A percentile compares a stretch with the other conserved stretches of the same genome.
phyloP scores from a whole-genome alignment of 352 stramenopile genomes.

The Phytopythium vexans region DNA sequence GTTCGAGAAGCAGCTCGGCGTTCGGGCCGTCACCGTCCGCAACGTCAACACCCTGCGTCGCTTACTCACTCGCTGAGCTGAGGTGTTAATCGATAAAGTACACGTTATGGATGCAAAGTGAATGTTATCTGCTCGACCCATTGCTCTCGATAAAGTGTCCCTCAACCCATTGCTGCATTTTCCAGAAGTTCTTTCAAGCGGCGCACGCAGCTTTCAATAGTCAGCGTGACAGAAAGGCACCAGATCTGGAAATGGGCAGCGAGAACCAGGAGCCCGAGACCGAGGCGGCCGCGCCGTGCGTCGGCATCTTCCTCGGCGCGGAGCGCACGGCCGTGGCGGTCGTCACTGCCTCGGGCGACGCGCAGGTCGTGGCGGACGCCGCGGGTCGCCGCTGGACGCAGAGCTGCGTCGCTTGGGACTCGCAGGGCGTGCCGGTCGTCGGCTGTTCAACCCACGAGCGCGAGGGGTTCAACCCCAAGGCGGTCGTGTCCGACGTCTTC shows the following conservation, averaged over 20 bases:
- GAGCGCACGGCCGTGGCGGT: conserved; percentile 3
- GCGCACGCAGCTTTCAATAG: no score
- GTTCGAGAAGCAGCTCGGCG: conserved; percentile 28
- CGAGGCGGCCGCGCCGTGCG: not conserved
- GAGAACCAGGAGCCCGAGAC: no score
- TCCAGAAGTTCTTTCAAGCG: no score
- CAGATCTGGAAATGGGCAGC: no score
- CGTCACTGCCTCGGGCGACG: not conserved
- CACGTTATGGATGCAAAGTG: not conserved
- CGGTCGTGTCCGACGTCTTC: conserved; percentile 3
- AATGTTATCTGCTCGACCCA: no score
- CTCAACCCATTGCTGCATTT: no score
- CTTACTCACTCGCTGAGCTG: conserved; percentile 6
- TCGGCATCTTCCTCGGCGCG: conserved; percentile 4
- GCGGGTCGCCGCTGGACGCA: conserved; percentile 4
- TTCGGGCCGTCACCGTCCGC: conserved; percentile 18
- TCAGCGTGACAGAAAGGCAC: no score
- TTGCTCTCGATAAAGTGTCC: not conserved
- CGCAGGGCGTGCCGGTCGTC: not conserved
- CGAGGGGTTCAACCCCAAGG: not conserved
- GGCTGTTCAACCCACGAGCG: conserved; percentile 3
- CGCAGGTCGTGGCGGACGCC: not conserved
- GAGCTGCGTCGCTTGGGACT: conserved; percentile 7
- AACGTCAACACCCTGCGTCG: conserved; percentile 28
- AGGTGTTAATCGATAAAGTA: not conserved